Evolutionary conservation across 306 rosid genomes (phyloP), one percentile per base, ranked within the genome.

Genomic region (Castanopsis chinensis): DNA sequence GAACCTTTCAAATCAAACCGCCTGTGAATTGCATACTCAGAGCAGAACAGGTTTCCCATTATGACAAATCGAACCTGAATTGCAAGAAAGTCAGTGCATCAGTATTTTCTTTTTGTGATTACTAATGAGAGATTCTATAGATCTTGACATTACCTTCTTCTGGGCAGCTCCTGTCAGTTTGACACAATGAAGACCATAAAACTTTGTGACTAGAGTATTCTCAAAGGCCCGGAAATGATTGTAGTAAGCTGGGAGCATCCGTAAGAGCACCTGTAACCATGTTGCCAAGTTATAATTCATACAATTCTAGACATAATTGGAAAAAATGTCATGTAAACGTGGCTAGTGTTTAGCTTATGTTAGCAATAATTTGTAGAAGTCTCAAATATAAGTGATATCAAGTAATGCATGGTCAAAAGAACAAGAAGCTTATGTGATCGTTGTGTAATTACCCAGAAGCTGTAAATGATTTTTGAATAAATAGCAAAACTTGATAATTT

Each of bases 1-100:
- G 99, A 95, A 70, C 99, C 99, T 90, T 95, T 95, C 60, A 95
- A 81, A 79, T 95, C 99, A 43, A 93, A 95, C 65, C 99, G 91
- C 79, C 90, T 80, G 15, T 95, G 99, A 77, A 95, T 93, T 65
- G 77, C 61, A 64, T 82, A 80, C 71, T 90, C 88, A 2, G 99
- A 85, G 82, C 98, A 91, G 74, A 95, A 95, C 56, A 95, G 86
- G 76, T 95, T 95, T 81, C 98, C 97, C 99, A 95, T 95, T 67
- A 95, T 93, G 81, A 95, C 94, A 80, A 95, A 95, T 14, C 99
- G 92, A 73, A 95, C 99, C 99, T 95, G 88, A 60, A 81, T 73
- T 75, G 35, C 14, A 71, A 60, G 20, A 21, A 81, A 76, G 57
- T 37, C 37, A 23, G 73, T 37, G 54, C 75, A 78, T 74, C 20